These are phyloP conservation scores for Quercus aquifolioides DNA, from an alignment of 306 rosid species.

Conservation along the genomic window DNA sequence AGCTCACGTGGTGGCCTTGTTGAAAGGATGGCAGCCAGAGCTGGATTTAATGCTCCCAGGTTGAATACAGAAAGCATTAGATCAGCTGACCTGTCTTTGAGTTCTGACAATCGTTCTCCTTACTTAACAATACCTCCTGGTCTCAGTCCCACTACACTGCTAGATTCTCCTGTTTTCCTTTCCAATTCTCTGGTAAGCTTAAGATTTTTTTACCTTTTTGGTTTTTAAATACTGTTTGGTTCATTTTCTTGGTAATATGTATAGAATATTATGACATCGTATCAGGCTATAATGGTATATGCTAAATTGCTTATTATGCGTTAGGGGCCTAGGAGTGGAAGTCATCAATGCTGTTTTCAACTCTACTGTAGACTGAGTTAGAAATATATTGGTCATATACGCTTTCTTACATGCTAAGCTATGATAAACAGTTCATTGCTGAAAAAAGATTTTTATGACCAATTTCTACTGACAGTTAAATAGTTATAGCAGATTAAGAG, in stretches of 20 bases:
- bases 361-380: background rate
- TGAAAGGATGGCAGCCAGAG: constrained; percentile 88
- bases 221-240: background rate
- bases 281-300: background rate
- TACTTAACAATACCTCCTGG: constrained; percentile 88
- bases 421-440: background rate
- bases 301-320: background rate
- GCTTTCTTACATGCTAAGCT: background rate
- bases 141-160: constrained; percentile 90
- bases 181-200: constrained; percentile 74
- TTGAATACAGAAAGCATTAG: constrained; percentile 82
- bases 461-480: background rate
- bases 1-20: constrained; percentile 62
- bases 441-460: background rate
- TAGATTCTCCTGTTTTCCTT: constrained; percentile 92
- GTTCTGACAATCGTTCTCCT: constrained; percentile 65
- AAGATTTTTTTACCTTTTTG: background rate
- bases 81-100: constrained; percentile 60
- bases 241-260: constrained; percentile 9
- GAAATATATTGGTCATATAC: background rate
- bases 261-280: background rate
- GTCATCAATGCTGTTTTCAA: no score
- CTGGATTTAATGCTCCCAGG: constrained; percentile 96
- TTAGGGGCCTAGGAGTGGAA: no score
- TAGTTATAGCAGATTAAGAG: background rate